Evolutionary conservation across 805 yeast genomes (phyloP), one percentile per base, ranked within the genome.

Genomic region (Nakazawaea ernobii): DNA sequence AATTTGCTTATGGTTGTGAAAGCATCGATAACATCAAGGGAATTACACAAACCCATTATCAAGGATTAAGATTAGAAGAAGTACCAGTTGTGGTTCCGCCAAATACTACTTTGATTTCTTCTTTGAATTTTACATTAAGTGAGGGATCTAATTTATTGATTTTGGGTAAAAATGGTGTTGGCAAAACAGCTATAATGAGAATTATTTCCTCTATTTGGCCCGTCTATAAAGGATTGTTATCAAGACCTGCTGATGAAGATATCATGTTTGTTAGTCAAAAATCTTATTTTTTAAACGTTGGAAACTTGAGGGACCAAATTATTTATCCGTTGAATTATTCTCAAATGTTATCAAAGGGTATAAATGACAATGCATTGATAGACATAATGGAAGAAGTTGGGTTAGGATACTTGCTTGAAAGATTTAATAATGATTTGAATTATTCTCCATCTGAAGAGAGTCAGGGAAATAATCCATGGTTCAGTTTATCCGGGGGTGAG

Each of bases 401-500:
- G 51, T 70, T 91, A 51, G 95, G 84, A 30, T 90, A 91, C 63
- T 70, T 91, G 43, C 71, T 88, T 40, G 80, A 80, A 47, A 76
- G 97, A 60, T 80, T 77, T 55, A 76, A 75, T 7, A 55, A 53
- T 24, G 74, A 70, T 52, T 69, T 78, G 61, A 75, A 77, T 52
- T 80, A 70, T 45, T 70, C 63, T 46, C 71, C 71, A 9, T 15
- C 47, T 2, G 49, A 70, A 10, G 48, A 43, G 9, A 48, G 39
- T 43, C 44, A 44, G 9, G 54, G 61, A 5, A 57, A 55, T 49
- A 63, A 62, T 32, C 67, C 63, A 20, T 90, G 97, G 97, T 83
- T 83, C 58, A 95, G 86, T 60, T 84, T 90, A 53, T 84, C 94
- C 65, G 97, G 97, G n/a, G 97, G 97, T 49, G 97, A 90, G 63